A percentile compares a stretch with the other conserved stretches of the same genome.
These are phyloP conservation scores for Entelexis sorbosivorans DNA, from an alignment of 1,139 yeast species.

Conservation along the genomic window DNA sequence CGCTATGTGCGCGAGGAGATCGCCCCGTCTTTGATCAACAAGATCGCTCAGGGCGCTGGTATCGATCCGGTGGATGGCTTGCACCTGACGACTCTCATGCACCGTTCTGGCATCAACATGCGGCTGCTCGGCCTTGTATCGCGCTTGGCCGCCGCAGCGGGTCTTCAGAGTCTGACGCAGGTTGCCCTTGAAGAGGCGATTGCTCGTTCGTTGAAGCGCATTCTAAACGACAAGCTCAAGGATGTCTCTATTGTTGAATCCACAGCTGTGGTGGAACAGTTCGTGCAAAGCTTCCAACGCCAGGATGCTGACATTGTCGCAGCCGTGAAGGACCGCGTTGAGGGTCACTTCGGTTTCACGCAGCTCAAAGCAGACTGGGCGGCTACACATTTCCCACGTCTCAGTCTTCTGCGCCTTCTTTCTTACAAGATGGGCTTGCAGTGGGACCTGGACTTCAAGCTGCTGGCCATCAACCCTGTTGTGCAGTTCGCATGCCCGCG, in stretches of 20 bases:
- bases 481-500: conserved; percentile 60
- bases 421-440: conserved; percentile 79
- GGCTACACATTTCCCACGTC: conserved; percentile 21
- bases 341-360: conserved; percentile 42
- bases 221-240: conserved; percentile 43
- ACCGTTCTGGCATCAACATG: conserved; percentile 73
- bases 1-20: conserved; percentile 47
- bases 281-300: conserved; percentile 2
- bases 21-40: conserved; percentile 54
- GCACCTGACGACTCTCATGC: conserved; percentile 59
- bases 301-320: not conserved
- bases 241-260: conserved; percentile 34
- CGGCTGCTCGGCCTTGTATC: conserved; percentile 61
- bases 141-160: conserved; percentile 9
- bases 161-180: conserved; percentile 5
- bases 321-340: conserved; percentile 25
- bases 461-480: conserved; percentile 59
- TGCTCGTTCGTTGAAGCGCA: conserved; percentile 61
- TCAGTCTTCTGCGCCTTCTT: conserved; percentile 26
- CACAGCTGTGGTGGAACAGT: not conserved
- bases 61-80: conserved; percentile 71
- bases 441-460: conserved; percentile 59
- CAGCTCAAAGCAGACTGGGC: conserved; percentile 33
- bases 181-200: conserved; percentile 21
- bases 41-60: conserved; percentile 39